Evolutionary conservation across 768 basidiomycete species (phyloP).

Genomic region (Lactarius vividus): DNA sequence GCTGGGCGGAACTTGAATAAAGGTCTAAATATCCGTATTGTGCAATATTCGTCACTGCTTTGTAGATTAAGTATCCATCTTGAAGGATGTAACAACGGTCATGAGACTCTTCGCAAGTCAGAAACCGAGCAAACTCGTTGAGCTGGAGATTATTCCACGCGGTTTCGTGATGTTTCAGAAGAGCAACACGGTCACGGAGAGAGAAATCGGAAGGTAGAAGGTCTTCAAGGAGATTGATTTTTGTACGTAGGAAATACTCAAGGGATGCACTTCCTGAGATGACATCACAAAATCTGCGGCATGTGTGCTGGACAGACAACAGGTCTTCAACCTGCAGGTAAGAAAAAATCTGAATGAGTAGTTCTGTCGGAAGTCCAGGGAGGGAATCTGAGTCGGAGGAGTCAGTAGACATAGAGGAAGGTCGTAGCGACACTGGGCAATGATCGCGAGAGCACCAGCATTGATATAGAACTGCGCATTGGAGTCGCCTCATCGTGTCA

Average conservation of each 20-base stretch:
- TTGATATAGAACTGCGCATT: background rate
- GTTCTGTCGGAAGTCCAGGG: background rate
- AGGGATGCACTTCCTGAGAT: background rate
- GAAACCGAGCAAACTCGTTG: background rate
- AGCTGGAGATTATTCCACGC: background rate
- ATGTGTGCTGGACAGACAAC: slow-evolving; percentile 2
- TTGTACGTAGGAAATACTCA: background rate
- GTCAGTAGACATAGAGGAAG: background rate
- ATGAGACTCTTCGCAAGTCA: background rate
- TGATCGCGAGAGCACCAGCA: background rate
- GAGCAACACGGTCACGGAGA: background rate
- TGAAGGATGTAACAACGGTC: background rate
- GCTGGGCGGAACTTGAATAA: background rate
- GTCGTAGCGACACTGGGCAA: background rate
- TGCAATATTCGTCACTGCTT: background rate
- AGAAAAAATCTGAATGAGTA: background rate
- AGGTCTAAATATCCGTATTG: slow-evolving; percentile 19
- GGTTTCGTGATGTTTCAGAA: slow-evolving; percentile 1
- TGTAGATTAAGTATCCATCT: slow-evolving; percentile 12
- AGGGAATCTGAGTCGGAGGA: background rate
- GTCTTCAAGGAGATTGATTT: slow-evolving; percentile 1
- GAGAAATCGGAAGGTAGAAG: background rate
- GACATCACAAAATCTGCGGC: background rate
- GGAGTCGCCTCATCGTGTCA: background rate
- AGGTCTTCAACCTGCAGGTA: background rate